Conservation (phyloP, 495 filamentous ascomycete species). For the Cercophora newfieldiana region DNA sequence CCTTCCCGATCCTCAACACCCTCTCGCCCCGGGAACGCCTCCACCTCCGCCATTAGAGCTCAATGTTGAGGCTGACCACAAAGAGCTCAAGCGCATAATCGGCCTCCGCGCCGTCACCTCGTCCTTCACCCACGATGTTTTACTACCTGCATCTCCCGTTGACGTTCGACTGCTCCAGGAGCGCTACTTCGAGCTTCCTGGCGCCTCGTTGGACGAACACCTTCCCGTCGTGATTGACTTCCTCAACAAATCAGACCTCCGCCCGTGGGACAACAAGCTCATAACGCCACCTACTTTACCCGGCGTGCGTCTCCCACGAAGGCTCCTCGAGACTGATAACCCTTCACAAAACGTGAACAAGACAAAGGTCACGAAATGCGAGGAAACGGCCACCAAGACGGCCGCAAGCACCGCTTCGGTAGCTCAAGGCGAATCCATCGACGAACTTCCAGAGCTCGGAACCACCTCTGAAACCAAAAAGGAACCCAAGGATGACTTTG, state of each 20-base stretch:
- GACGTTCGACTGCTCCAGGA: conserved; percentile 45
- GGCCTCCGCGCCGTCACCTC: conserved; percentile 26
- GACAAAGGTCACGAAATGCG: too few relatives aligned
- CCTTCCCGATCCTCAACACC: conserved; percentile 24
- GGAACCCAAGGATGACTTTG: conserved; percentile 19
- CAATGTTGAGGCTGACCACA: conserved; percentile 32
- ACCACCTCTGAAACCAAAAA: neutral
- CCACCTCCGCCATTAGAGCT: conserved; percentile 36
- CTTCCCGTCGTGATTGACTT: conserved; percentile 37
- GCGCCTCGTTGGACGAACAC: conserved; percentile 15
- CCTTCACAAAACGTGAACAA: neutral
- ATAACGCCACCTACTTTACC: conserved; percentile 37
- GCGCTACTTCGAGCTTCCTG: conserved; percentile 30
- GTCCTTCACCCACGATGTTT: conserved; percentile 25
- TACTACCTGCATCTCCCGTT: conserved; percentile 39
- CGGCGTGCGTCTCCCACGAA: conserved; percentile 38
- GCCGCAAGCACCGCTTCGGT: neutral
- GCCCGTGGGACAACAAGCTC: conserved; percentile 36
- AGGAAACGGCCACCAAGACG: too few relatives aligned
- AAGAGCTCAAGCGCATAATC: conserved; percentile 24
- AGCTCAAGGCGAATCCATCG: neutral
- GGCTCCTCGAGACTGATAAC: conserved; percentile 20
- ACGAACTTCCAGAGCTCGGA: neutral
- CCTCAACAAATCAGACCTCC: conserved; percentile 37
- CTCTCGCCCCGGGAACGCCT: neutral